phyloP scores from a whole-genome alignment of 805 yeast species.

The Myxozyma mucilagina region DNA sequence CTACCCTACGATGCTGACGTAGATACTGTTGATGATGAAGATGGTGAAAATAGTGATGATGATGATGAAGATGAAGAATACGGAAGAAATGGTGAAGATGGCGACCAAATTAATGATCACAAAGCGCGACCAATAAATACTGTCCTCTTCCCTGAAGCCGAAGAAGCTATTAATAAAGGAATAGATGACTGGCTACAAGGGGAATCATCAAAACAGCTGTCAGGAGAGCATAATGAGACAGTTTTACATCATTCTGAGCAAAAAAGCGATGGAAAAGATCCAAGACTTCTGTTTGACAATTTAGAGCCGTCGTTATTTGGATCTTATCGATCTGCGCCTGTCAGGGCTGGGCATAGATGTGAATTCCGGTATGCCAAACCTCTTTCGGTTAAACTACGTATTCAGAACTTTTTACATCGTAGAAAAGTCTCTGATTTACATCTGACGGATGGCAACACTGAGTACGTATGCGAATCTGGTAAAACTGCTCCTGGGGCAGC shows the following conservation, averaged over 20 bases:
- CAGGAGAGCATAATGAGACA: background rate
- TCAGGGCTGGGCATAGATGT: background rate
- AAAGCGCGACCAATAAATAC: background rate
- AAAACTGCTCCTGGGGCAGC: background rate
- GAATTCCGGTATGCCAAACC: background rate
- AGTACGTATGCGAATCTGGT: background rate
- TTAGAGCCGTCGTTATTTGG: constrained; percentile 10
- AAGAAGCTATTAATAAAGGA: background rate
- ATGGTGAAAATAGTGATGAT: background rate
- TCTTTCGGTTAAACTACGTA: background rate
- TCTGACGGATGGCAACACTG: background rate
- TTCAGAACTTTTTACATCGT: background rate
- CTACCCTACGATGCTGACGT: background rate
- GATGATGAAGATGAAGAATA: too few species aligned
- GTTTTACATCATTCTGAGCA: constrained; percentile 2
- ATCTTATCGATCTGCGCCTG: background rate
- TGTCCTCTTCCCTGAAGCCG: background rate
- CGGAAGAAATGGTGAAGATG: too few species aligned
- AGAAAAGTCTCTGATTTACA: background rate
- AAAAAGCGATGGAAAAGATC: background rate
- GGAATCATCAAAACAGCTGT: background rate
- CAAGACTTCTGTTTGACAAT: background rate
- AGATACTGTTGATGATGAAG: background rate
- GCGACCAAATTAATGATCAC: background rate
- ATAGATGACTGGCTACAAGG: background rate